Evolutionary conservation across 768 basidiomycete genomes (phyloP), one percentile per base, ranked within the genome.

Genomic region (Daedaleopsis nitida): DNA sequence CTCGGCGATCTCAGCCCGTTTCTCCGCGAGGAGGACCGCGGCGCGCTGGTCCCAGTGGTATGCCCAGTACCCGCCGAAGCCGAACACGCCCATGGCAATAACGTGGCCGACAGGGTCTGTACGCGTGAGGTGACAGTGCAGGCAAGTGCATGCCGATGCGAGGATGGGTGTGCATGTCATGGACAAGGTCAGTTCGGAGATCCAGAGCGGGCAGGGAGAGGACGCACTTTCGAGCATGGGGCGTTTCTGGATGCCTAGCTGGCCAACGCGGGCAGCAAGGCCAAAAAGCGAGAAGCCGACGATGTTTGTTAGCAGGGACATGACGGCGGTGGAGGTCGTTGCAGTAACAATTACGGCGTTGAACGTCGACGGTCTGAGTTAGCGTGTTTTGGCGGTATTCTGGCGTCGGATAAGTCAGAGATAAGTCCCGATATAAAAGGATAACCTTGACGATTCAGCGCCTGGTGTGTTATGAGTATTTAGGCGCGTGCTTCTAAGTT

Each of bases 201-300:
- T 16, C 23, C 38, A 55, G 47, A 58, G n/a, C 21, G 27, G 49
- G 14, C 13, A 19, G 34, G 21, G 27, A 52, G n/a, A n/a, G 57
- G 21, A 83, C 93, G 73, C 71, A 96, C 94, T 92, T 49, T 86
- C 82, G 74, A 91, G 84, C 61, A 95, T 81, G 70, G 87, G 86
- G 69, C 89, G 81, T 71, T 82, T 87, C 74, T 93, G 89, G 69
- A 97, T 89, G 56, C 88, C 89, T 23, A 97, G 86, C 76, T 96
- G 94, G 68, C 91, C 92, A 62, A 94, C 80, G 60, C 95, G 83
- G 19, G 88, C 86, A 21, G 87, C 87, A 60, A 97, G 87, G 45
- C 94, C 94, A 70, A 94, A 88, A 58, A 83, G 74, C 3, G 91
- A 89, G 75, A 92, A 92, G 44, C 91, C 91, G 70, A 92, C 73